Conservation (phyloP, 768 basidiomycete genomes). For the Dacryopinax primogenitus region DNA sequence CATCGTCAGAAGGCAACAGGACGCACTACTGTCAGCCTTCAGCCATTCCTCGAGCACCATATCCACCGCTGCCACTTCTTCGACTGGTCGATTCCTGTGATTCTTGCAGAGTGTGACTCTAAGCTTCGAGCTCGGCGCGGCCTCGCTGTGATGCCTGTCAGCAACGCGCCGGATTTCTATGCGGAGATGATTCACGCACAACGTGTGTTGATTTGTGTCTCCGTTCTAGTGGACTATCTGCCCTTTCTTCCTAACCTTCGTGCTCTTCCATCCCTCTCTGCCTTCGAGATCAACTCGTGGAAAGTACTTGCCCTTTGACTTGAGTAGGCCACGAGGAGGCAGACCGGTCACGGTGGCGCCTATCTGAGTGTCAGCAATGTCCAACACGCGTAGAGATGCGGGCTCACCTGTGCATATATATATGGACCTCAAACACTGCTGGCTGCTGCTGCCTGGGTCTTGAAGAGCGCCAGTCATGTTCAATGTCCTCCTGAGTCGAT, state of each 20-base stretch:
- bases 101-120: not conserved
- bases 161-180: not conserved
- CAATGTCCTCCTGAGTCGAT: no score
- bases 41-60: not conserved
- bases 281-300: not conserved
- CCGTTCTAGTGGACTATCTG: not conserved
- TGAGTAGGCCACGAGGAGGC: not conserved
- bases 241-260: not conserved
- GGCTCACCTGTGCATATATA: not conserved
- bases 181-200: not conserved
- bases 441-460: no score
- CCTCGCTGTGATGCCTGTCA: not conserved
- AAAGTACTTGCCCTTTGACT: not conserved
- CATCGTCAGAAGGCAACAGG: no score
- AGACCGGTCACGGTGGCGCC: not conserved
- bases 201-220: not conserved
- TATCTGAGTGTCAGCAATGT: not conserved
- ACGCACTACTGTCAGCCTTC: not conserved
- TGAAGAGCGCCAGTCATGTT: no score
- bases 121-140: not conserved
- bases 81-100: not conserved
- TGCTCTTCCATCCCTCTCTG: not conserved
- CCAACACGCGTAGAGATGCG: not conserved
- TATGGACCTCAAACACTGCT: not conserved
- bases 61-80: not conserved